Evolutionary conservation across 345 rosid genomes (phyloP).

Genomic region (Populus pruinosa): DNA sequence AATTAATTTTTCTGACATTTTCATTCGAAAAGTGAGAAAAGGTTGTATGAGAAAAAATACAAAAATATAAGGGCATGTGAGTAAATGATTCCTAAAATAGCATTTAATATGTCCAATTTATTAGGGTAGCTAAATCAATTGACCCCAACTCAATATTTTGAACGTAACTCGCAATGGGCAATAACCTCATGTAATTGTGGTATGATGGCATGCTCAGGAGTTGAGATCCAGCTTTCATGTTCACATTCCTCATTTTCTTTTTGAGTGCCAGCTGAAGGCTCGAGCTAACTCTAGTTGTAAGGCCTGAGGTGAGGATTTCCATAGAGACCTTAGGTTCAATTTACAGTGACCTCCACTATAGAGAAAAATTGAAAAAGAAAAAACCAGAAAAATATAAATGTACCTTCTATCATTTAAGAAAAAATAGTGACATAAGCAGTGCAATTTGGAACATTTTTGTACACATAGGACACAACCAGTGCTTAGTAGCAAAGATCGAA

Average conservation of each 20-base stretch:
- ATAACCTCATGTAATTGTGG: too few relatives aligned
- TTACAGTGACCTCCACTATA: neutral
- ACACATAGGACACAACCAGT: neutral
- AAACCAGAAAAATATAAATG: neutral
- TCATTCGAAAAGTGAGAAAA: too few relatives aligned
- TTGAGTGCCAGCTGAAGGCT: neutral
- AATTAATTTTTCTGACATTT: too few relatives aligned
- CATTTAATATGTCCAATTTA: too few relatives aligned
- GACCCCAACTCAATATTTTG: too few relatives aligned
- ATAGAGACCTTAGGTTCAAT: neutral
- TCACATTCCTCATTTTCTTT: neutral
- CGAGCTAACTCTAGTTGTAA: neutral
- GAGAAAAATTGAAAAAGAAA: neutral
- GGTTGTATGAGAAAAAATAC: too few relatives aligned
- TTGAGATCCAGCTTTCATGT: neutral
- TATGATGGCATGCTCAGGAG: too few relatives aligned
- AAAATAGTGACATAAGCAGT: neutral
- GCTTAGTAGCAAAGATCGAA: neutral
- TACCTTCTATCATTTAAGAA: neutral
- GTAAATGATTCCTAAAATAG: too few relatives aligned
- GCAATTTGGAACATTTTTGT: neutral
- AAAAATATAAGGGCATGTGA: too few relatives aligned
- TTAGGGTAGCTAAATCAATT: too few relatives aligned
- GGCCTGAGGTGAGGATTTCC: neutral
- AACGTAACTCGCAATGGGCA: too few relatives aligned